Evolutionary conservation across 2,329 filamentous ascomycete genomes (phyloP).

Genomic region (Alternaria atra): DNA sequence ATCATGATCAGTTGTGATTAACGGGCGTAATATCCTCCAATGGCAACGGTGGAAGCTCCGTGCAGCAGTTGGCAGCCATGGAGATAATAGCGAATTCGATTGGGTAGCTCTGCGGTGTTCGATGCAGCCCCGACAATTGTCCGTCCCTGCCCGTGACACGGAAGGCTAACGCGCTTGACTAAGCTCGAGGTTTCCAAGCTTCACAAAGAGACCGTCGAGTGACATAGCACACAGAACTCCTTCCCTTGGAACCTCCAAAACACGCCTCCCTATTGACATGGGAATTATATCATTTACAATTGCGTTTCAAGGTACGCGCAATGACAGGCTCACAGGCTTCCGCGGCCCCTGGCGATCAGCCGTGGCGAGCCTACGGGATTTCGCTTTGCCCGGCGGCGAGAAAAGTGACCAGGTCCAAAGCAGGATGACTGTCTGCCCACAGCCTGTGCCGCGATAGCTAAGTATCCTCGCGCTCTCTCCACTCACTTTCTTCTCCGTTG

Average conservation of each 20-base stretch:
- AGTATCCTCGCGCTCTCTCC: slow-evolving; percentile 1
- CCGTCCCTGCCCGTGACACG: not conserved
- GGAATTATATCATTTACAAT: slow-evolving; percentile 3
- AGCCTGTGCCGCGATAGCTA: slow-evolving; percentile 8
- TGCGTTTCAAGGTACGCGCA: not conserved
- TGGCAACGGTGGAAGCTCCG: not conserved
- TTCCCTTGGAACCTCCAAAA: not conserved
- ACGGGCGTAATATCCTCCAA: not conserved
- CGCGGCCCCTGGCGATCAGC: slow-evolving; percentile 27
- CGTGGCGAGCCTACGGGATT: slow-evolving; percentile 14
- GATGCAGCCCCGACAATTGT: slow-evolving; percentile 16
- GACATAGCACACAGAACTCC: not conserved
- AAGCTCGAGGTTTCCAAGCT: slow-evolving; percentile 10
- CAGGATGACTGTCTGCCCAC: slow-evolving; percentile 21
- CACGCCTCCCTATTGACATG: slow-evolving; percentile 10
- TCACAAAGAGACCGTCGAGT: slow-evolving; percentile 1
- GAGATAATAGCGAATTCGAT: slow-evolving; percentile 3
- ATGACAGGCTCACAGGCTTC: slow-evolving; percentile 20
- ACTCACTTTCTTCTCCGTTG: slow-evolving; percentile 5
- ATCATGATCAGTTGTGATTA: not conserved
- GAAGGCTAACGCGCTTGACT: slow-evolving; percentile 17
- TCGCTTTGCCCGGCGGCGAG: slow-evolving; percentile 22
- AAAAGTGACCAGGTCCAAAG: slow-evolving; percentile 19
- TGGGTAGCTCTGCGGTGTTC: not conserved
- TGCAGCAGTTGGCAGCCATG: not conserved